These are phyloP conservation scores for Globisporangium splendens DNA, from an alignment of 352 stramenopile species.

Conservation along the genomic window DNA sequence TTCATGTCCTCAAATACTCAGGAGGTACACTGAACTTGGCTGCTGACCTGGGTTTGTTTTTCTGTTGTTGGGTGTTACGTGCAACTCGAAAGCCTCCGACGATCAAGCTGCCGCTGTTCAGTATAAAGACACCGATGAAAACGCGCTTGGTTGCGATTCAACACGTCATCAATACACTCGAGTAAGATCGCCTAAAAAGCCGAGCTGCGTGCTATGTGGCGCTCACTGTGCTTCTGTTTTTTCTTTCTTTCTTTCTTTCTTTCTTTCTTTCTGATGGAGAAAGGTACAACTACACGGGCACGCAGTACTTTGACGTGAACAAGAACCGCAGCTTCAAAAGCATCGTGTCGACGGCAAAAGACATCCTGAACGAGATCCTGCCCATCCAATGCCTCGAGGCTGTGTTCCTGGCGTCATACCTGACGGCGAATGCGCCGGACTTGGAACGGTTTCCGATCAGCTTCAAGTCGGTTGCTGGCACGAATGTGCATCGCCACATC, in stretches of 20 bases:
- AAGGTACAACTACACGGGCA: constrained; percentile 88
- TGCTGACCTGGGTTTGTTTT: neutral
- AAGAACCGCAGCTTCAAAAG: constrained; percentile 90
- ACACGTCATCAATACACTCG: constrained; percentile 60
- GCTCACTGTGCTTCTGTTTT: neutral
- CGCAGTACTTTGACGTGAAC: constrained; percentile 81
- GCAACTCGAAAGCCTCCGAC: constrained; percentile 34
- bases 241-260: neutral
- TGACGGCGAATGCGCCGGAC: constrained; percentile 64
- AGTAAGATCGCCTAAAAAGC: constrained; percentile 30
- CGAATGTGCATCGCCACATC: constrained; percentile 74
- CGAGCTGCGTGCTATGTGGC: neutral
- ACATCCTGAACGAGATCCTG: constrained; percentile 79
- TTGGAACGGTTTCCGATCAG: constrained; percentile 83
- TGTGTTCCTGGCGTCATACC: constrained; percentile 78
- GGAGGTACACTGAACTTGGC: no score
- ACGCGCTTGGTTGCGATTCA: constrained; percentile 55
- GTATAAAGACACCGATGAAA: constrained; percentile 55
- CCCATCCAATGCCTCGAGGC: constrained; percentile 89
- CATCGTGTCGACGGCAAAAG: constrained; percentile 80
- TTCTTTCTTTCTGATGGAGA: no score
- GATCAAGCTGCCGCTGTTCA: constrained; percentile 58
- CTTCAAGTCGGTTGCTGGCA: constrained; percentile 76
- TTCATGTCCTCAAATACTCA: neutral
- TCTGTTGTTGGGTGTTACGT: neutral